A percentile compares a stretch with the other conserved stretches of the same genome.
Conservation (phyloP, 176 grass and related monocot species). For the maize (Zea mays) region DNA sequence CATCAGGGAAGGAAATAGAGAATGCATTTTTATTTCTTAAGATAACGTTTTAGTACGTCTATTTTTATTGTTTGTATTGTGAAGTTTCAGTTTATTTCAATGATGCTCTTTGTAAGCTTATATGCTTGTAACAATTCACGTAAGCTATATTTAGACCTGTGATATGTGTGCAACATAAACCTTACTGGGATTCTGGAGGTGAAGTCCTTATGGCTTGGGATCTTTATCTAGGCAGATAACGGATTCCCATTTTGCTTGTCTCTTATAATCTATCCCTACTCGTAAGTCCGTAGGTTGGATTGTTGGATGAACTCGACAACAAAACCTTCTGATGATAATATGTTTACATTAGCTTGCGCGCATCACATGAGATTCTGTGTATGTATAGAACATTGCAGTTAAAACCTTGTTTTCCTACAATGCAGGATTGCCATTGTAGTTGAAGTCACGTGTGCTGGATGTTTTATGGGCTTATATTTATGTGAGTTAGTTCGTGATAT, state of each 20-base stretch:
- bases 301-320: constrained; percentile 24
- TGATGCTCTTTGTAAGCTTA: neutral
- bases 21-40: constrained; percentile 24
- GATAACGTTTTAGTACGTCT: neutral
- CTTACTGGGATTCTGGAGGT: neutral
- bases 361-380: neutral
- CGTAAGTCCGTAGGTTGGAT: constrained; percentile 16
- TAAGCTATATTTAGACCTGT: constrained; percentile 13
- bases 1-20: constrained; percentile 2
- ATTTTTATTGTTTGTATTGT: constrained; percentile 11
- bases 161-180: constrained; percentile 11
- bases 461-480: constrained; percentile 95
- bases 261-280: neutral
- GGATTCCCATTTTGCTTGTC: neutral
- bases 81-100: constrained; percentile 14
- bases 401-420: constrained; percentile 27
- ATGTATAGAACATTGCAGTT: neutral
- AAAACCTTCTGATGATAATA: constrained; percentile 1
- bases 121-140: constrained; percentile 11
- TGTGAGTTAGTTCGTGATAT: constrained; percentile 53
- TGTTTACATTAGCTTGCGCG: neutral
- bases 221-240: neutral
- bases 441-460: constrained; percentile 78
- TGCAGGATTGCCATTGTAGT: constrained; percentile 72
- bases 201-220: constrained; percentile 10